Evolutionary conservation across 2,329 filamentous ascomycete genomes (phyloP), one percentile per base, ranked within the genome.

Genomic region (Colletotrichum gigasporum): DNA sequence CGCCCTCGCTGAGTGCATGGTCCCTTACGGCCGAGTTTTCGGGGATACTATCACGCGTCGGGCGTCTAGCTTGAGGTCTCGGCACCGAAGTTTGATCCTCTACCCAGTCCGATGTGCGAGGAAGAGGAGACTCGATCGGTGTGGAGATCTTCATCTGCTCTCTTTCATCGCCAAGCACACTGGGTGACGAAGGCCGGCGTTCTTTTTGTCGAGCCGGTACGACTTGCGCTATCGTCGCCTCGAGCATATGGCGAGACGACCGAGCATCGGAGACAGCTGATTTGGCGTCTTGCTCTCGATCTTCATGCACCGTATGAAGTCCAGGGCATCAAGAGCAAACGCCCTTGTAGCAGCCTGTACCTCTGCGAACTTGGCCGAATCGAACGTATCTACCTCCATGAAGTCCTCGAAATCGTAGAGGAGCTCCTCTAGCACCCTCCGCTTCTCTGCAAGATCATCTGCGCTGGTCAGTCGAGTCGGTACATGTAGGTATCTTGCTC

Each of bases 351-450:
- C 77, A 0, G 76, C 69, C 55, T 80, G 79, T 5, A 82, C 67
- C 16, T 77, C 74, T 1, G 71, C 62, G 54, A 79, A 82, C 59
- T 72, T 76, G 24, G 69, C 68, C 18, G 69, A 66, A 9, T 78
- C 75, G 57, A 79, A 81, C 4, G 75, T 72, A 45, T 76, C 76
- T 5, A 72, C 66, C 24, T 79, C 74, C 26, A 75, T 75, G 58
- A 75, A 80, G 69, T 82, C 80, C 39, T 82, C 79, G 42, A 82
- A 76, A 61, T 81, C 79, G 67, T 80, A 82, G 6, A 82, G 72
- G 3, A 80, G 69, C 54, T 80, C 76, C 50, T 80, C 79, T 4
- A 81, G 68, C 14, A 67, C 60, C 10, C 76, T 68, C 14, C 75
- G 58, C 55, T 69, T 69, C 47, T 69, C 71, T 37, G 75, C 71